Base-by-base conservation (phyloP, 2,329 filamentous ascomycete genomes). In the Fusarium solani-melongenae region DNA sequence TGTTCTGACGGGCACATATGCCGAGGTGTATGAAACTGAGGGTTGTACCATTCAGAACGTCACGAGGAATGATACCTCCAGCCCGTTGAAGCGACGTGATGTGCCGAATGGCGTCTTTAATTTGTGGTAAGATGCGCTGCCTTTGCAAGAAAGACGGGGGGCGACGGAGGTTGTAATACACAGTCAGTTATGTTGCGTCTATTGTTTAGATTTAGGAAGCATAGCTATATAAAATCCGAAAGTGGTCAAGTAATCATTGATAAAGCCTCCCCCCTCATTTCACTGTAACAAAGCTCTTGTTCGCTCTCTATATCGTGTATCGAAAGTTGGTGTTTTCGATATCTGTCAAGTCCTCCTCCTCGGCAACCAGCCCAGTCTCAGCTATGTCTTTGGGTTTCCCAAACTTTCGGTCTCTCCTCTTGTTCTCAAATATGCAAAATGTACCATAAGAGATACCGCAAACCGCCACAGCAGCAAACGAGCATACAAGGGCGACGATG, bases 401-500 rank as follows among this genome's bases (percentile, higher is more conserved):
- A 12, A 64, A 74, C 9, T 72, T 60, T 0, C 5, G 31, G 14
- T 77, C 65, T 0, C 76, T 66, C 1, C 46, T 68, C 59, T 76
- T 80, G 3, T 80, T 80, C 29, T 80, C 79, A 1, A 62, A 15
- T 0, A 68, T 29, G 17, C 77, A 80, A 0, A 80, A 34, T 0
- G 74, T 4, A 5, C 70, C 79, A 4, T 80, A 80, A 0, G 53
- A 59, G 0, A 79, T 7, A 1, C 79, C 79, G 0, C 66, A 67
- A 0, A 62, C 69, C 0, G 74, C 76, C 69, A 79, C 78, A 2
- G 79, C 46, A 0, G 74, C 72, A n/a, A 81, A 81, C 0, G 78
- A 76, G 11, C 63, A 77, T 8, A 81, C 66, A 68, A 81, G 78
- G 0, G 75, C 67, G 1, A 72, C 67, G 9, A 81, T 81, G 0